Evolutionary conservation across 1,284 basidiomycete genomes (phyloP), one percentile per base, ranked within the genome.

Genomic region (Sanguinoderma infundibulare): DNA sequence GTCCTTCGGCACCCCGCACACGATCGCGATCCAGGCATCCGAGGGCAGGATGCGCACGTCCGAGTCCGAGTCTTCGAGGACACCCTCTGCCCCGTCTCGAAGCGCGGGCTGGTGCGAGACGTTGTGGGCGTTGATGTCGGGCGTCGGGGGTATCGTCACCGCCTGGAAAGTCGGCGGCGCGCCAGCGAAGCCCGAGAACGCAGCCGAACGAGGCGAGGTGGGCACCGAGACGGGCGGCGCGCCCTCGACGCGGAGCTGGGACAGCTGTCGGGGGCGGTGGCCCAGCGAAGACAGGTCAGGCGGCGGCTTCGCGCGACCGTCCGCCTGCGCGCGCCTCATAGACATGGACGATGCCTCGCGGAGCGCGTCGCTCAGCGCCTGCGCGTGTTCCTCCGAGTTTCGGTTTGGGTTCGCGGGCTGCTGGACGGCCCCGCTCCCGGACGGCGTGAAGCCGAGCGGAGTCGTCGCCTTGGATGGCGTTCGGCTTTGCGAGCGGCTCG

Each of bases 1-100:
- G 55, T 84, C 83, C 66, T 85, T 84, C 40, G 87, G 81, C 34
- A 89, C 84, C 12, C 91, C 90, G 69, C 91, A 92, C 6, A 93
- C 86, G 57, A 93, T 80, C 3, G 90, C 90, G 60, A 92, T 90
- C 91, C 91, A 92, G 3, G 82, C 81, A 3, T 78, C 78, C 54
- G 87, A 84, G 0, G 91, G 90, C 4, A 92, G 76, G 47, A 90
- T 74, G 20, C 76, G 72, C 5, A 78, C 71, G 22, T 68, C 52
- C 17, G 1, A 24, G 2, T 15, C 8, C 14, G 4, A 8, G n/a
- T 34, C 28, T 17, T n/a, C n/a, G 47, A 28, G 17, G 1, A 30
- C 17, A 28, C 2, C 28, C 5, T 17, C 28, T 5, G 15, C 30
- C 14, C 28, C 47, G 32, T n/a, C 14, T 5, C 15, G 35, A n/a